Base-by-base conservation (phyloP, 306 rosid genomes). In the Dicorynia guianensis region DNA sequence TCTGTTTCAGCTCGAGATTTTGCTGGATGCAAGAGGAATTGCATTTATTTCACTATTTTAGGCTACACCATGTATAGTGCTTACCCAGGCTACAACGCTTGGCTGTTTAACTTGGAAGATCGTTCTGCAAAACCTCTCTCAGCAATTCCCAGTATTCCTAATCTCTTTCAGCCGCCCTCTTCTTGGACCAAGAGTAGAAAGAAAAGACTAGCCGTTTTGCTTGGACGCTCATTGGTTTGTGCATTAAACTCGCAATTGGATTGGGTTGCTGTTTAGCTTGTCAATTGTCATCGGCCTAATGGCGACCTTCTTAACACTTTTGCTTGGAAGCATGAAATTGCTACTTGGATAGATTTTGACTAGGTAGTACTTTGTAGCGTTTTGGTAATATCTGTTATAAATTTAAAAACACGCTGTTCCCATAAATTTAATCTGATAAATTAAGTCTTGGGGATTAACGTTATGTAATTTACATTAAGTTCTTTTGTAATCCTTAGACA, bases 41-140 rank as follows among this genome's bases (percentile, higher is more conserved):
- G 66, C 17, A n/a, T 30, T 7, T 60, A 35, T 35, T 60, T 60
- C 25, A 6, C 8, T 36, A 1, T 5, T 33, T n/a, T 35, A 35
- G 39, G 39, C 11, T 36, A 13, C 20, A 35, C 19, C 43, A 11
- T 25, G 4, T 36, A 4, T 60, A 39, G 19, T 60, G 63, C 5
- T 58, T 13, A 33, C 12, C 66, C 47, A 11, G 66, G 66, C 17
- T 33, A 59, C 13, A 6, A 59, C 9, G n/a, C 19, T 11, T 34
- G 65, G 65, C 34, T 59, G 43, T 59, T 33, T 59, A 43, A 34
- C 17, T 8, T 59, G 65, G 65, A 59, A 43, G 65, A 59, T 59
- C 5, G 5, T 14, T 30, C 44, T 59, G 19, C 19, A 6, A 6
- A 14, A 7, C 44, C 20, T 7, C 12, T 60, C 25, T 33, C 43